A percentile compares a stretch with the other conserved stretches of the same genome.
phyloP scores from a whole-genome alignment of 2,329 filamentous ascomycete species.

The Aspergillus sp. region DNA sequence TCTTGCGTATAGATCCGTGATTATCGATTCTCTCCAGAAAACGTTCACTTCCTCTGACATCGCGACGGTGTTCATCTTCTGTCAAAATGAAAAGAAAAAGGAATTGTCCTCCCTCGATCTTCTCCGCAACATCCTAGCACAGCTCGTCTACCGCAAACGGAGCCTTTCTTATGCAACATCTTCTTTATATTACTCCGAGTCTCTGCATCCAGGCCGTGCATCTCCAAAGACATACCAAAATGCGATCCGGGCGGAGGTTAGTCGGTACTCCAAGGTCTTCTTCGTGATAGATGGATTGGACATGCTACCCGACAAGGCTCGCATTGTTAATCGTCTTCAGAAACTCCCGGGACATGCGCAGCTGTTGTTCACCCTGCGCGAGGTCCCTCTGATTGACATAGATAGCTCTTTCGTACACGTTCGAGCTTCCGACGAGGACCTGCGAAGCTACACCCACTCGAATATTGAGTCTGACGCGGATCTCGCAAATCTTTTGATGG shows the following conservation, averaged over 20 bases:
- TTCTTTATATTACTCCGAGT: slow-evolving; percentile 19
- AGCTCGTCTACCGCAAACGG: slow-evolving; percentile 25
- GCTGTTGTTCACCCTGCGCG: slow-evolving; percentile 23
- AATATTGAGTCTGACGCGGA: slow-evolving; percentile 11
- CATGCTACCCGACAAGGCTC: slow-evolving; percentile 21
- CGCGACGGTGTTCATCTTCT: slow-evolving; percentile 21
- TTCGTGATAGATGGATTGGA: slow-evolving; percentile 27
- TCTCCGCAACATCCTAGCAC: slow-evolving; percentile 21
- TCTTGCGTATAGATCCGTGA: slow-evolving; percentile 12
- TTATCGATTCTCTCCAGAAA: slow-evolving; percentile 22
- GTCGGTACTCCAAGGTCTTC: slow-evolving; percentile 23
- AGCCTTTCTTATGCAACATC: slow-evolving; percentile 17
- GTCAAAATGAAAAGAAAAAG: slow-evolving; percentile 19
- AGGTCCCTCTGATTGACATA: slow-evolving; percentile 7
- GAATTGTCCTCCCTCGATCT: slow-evolving; percentile 14
- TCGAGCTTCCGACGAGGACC: slow-evolving; percentile 11
- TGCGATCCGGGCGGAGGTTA: slow-evolving; percentile 26
- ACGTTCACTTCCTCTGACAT: slow-evolving; percentile 25
- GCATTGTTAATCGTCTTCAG: slow-evolving; percentile 22
- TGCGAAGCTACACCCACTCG: slow-evolving; percentile 12
- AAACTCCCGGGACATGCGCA: slow-evolving; percentile 27
- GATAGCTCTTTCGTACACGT: slow-evolving; percentile 10
- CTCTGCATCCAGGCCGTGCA: slow-evolving; percentile 11
- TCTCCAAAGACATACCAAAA: slow-evolving; percentile 25
- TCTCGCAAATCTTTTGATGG: slow-evolving; percentile 6